phyloP scores from a whole-genome alignment of 257 asterid species.

The Ocimum tenuiflorum region DNA sequence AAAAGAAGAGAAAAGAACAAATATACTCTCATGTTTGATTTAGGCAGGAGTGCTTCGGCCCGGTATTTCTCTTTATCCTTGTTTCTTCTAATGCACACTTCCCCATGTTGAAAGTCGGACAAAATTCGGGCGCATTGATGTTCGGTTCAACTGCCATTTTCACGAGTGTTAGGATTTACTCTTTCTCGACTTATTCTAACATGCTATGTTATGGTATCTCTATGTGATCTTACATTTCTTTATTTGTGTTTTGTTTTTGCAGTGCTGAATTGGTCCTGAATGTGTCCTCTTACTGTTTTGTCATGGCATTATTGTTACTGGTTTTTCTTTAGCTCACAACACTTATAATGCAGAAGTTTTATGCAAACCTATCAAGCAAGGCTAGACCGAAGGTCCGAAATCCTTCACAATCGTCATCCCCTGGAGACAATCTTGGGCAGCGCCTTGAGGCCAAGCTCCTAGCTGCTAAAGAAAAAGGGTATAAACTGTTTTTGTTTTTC shows the following conservation, averaged over 20 bases:
- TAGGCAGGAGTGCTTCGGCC: not conserved
- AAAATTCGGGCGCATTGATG: not conserved
- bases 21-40: not conserved
- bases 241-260: not conserved
- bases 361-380: slow-evolving; percentile 77
- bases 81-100: not conserved
- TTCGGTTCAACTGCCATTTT: not conserved
- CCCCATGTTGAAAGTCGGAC: not conserved
- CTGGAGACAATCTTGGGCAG: slow-evolving; percentile 79
- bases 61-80: not conserved
- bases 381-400: slow-evolving; percentile 85
- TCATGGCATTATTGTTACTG: not conserved
- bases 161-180: not conserved
- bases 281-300: not conserved
- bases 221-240: not conserved
- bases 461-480: slow-evolving; percentile 97
- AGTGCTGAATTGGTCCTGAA: not conserved
- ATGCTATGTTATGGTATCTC: not conserved
- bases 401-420: slow-evolving; percentile 59
- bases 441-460: slow-evolving; percentile 96
- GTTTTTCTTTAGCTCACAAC: not conserved
- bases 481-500: not conserved
- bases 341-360: slow-evolving; percentile 56
- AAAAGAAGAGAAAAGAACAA: not conserved
- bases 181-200: not conserved